These are phyloP conservation scores for Drechslerella stenobrocha DNA, from an alignment of 2,329 filamentous ascomycete genomes.

Conservation along the genomic window DNA sequence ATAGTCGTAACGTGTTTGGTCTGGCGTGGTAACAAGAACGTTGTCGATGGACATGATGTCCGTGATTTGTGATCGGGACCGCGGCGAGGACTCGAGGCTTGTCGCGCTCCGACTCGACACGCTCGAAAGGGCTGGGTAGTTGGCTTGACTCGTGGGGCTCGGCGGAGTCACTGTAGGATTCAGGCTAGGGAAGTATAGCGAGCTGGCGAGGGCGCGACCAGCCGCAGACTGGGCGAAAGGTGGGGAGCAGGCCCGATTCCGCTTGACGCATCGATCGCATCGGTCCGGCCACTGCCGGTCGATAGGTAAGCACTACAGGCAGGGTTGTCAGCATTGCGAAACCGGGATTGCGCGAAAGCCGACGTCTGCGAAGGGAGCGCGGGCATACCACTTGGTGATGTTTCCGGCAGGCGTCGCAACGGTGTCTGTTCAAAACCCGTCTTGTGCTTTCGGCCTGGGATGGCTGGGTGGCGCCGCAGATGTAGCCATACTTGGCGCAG, in stretches of 20 bases:
- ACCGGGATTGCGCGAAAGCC: neutral
- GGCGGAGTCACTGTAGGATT: conserved; percentile 24
- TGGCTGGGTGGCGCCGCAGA: conserved; percentile 44
- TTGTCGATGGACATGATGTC: conserved; percentile 48
- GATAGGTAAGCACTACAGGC: conserved; percentile 46
- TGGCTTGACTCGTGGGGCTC: conserved; percentile 40
- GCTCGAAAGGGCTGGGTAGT: conserved; percentile 44
- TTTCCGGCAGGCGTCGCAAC: conserved; percentile 45
- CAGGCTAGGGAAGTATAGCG: conserved; percentile 40
- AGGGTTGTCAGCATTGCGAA: conserved; percentile 30
- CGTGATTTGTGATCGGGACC: conserved; percentile 45
- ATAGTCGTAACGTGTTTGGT: conserved; percentile 40
- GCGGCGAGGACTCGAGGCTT: conserved; percentile 30
- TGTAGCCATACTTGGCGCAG: conserved; percentile 48
- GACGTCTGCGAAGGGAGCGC: neutral
- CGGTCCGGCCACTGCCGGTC: conserved; percentile 48
- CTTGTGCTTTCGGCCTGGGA: conserved; percentile 47
- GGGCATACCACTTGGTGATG: conserved; percentile 47
- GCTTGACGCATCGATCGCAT: conserved; percentile 46
- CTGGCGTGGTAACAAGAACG: conserved; percentile 38
- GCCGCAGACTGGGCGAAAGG: conserved; percentile 43
- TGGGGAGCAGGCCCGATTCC: conserved; percentile 42
- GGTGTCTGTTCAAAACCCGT: conserved; percentile 39
- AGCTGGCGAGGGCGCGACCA: conserved; percentile 42
- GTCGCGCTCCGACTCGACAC: conserved; percentile 40